Base-by-base conservation (phyloP, 2,329 filamentous ascomycete species). In the Aspergillus neoniger region DNA sequence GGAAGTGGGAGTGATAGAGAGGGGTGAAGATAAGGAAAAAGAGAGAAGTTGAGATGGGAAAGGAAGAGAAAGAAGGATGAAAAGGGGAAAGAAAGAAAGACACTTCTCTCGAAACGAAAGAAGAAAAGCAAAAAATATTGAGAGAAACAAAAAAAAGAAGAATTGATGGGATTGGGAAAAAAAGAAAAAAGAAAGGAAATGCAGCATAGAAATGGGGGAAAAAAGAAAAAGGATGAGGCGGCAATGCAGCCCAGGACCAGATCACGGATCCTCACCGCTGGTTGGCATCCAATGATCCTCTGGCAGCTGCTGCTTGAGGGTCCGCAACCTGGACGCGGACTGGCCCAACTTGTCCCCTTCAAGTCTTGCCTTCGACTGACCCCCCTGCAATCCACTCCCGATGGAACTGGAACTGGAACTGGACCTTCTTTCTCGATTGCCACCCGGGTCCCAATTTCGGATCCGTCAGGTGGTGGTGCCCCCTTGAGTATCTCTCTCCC, bases 251-350 rank as follows among this genome's bases (percentile, higher is more conserved):
- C 54, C 51, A 47, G 44, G 44, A 49, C 62, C 62, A 66, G 61
- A 65, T 64, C 63, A 65, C 60, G 62, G 53, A 49, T 57, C 50
- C 60, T 66, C 64, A 66, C 64, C 64, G 64, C 64, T 63, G 62
- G 60, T 64, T 63, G 41, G 41, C 41, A 44, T 44, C 32, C 32
- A 36, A 36, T 55, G 23, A 25, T 23, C n/a, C 23, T 38, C n/a
- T 49, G 49, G 19, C 25, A 28, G 38, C 28, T 9, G 41, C 14
- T 28, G 21, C 14, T 57, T 32, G 32, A 51, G 32, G 32, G 32
- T 36, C 32, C 32, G 32, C 32, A 36, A 14, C 32, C 32, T 36
- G 32, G 32, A 5, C 12, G 32, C 4, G 12, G 32, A 36, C 32
- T 36, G 32, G 32, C 32, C 32, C 32, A 36, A 7, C 44, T 48